Base-by-base conservation (phyloP, 2,329 filamentous ascomycete species). In the Epichloe hybrida region DNA sequence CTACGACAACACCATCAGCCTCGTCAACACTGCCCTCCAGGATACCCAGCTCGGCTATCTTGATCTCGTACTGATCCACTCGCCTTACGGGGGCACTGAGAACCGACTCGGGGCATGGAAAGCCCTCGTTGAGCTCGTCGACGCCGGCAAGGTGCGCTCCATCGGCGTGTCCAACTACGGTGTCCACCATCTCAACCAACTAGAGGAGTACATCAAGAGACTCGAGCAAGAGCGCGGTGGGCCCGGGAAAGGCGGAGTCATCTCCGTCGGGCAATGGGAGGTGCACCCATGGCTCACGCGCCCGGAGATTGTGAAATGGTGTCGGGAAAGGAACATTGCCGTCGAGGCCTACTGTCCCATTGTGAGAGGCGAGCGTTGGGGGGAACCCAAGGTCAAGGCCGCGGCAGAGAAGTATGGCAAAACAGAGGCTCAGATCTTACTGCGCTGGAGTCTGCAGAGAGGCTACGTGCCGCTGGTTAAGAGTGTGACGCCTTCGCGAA, bases 181-280 rank as follows among this genome's bases (percentile, higher is more conserved):
- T 46, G 71, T 82, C 13, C 73, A 80, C 54, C 80, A 83, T 57
- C 69, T 84, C 3, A 70, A 79, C 45, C 79, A 83, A 63, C 67
- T 83, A 34, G 75, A 80, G 63, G 62, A 60, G 50, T 74, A 81
- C 64, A 81, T 80, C 52, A 69, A 68, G 49, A 77, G 83, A 63
- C 75, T 83, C 0, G 83, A 86, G 59, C 61, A 64, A 17, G 78
- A 80, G 64, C 74, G 77, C 42, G 75, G 80, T 44, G 80, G 79
- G 1, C 69, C 72, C 52, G 83, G 81, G 9, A 82, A 80, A 57
- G 81, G 79, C 43, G 87, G 87, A 23, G 71, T 87, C 40, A 76
- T 95, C 60, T 85, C 83, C 54, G 85, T 95, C 38, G 89, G 88
- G 40, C 90, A 95, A 68, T 88, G 85, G 67, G 90, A 96, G 68